Percentiles rank a stretch among this genome's conserved stretches.
Evolutionary conservation across 352 stramenopile species (phyloP).

Genomic region (Globisporangium cylindrosporum): DNA sequence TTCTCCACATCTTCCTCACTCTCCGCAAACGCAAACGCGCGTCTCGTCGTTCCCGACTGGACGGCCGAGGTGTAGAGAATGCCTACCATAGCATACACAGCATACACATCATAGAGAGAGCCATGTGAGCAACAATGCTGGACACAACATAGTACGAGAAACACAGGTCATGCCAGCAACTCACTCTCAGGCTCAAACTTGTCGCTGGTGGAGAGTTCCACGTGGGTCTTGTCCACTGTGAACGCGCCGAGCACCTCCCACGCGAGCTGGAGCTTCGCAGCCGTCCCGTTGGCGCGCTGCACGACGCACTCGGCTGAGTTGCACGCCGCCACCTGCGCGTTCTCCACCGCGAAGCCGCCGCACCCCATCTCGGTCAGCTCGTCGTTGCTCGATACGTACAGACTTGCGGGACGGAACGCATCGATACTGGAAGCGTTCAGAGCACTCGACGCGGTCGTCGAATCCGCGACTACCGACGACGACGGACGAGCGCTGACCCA

Average conservation of each 20-base stretch:
- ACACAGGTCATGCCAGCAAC: not conserved
- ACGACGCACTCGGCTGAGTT: constrained; percentile 39
- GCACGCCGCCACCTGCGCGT: constrained; percentile 46
- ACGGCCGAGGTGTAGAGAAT: constrained; percentile 47
- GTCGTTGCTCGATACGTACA: constrained; percentile 38
- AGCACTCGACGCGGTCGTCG: not conserved
- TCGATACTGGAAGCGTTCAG: constrained; percentile 7
- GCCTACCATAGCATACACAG: not conserved
- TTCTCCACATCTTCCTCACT: constrained; percentile 31
- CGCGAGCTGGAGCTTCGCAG: constrained; percentile 58
- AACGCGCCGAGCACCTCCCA: constrained; percentile 82
- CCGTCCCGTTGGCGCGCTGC: constrained; percentile 17
- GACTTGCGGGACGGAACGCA: constrained; percentile 40
- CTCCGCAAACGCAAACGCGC: constrained; percentile 56
- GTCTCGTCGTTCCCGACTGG: constrained; percentile 53
- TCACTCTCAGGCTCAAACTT: constrained; percentile 40
- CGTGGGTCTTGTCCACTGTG: constrained; percentile 65
- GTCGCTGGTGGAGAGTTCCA: constrained; percentile 55
- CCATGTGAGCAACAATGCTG: not conserved
- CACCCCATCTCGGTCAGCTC: constrained; percentile 58
- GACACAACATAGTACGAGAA: not conserved
- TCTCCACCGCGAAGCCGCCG: constrained; percentile 31
- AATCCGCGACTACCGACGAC: not conserved
- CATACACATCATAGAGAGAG: too few relatives aligned
- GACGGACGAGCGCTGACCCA: constrained; percentile 49